Evolutionary conservation across 2,329 filamentous ascomycete genomes (phyloP), one percentile per base, ranked within the genome.

Genomic region (Colletotrichum theobromicola): DNA sequence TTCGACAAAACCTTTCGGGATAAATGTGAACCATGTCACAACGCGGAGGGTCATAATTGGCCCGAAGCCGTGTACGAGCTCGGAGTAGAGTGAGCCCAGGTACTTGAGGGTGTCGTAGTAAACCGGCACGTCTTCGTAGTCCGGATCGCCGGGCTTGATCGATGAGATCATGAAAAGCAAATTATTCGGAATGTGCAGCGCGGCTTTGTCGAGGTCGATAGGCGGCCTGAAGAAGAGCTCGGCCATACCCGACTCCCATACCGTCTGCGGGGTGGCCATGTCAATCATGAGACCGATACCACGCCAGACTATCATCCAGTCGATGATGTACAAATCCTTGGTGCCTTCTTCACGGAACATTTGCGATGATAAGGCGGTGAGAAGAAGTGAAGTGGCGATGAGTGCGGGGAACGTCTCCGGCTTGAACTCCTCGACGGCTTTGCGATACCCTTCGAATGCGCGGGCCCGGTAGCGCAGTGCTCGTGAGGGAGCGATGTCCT

Each of bases 291-390:
- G 79, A 34, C 87, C 84, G 30, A 88, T 90, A 12, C 89, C 89
- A 12, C 85, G 83, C 89, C 89, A 91, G 15, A 91, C 83, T 4
- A 86, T 77, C 81, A 91, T 88, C 89, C 90, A 91, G 78, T 90
- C 86, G 58, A 90, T 79, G 34, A 91, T 85, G 77, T 87, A 90
- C 3, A 91, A 83, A 2, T 85, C 84, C 58, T 82, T 84, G 21
- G 80, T 80, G 62, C 87, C 83, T 0, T 82, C 79, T n/a, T 89
- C 87, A 5, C 88, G 85, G 78, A 91, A 90, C 67, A 82, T 82
- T 68, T 89, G 84, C 7, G 88, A 88, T 12, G 88, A 87, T 7
- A 90, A 81, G 7, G 85, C 88, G 30, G 86, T 87, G 73, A 90
- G 84, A 18, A 91, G 79, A 9, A 91, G 82, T 2, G 89, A 90